Percentiles rank a stretch among this genome's conserved stretches.
phyloP scores from a whole-genome alignment of 352 stramenopile species.

The Globisporangium middletonii region DNA sequence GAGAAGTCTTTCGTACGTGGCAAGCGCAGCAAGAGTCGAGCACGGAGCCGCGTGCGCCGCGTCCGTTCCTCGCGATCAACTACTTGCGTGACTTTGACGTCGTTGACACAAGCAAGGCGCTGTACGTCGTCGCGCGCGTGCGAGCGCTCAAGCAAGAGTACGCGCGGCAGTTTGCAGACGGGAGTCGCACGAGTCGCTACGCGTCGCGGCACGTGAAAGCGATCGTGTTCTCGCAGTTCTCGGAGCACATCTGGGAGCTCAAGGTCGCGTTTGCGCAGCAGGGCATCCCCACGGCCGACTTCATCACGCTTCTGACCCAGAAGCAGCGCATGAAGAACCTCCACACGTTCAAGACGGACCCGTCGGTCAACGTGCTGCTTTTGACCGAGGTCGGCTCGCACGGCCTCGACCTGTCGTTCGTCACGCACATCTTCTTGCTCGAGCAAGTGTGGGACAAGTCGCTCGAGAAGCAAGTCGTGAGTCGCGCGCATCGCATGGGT shows the following conservation, averaged over 20 bases:
- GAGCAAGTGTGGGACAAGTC: constrained; percentile 96
- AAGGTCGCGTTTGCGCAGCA: constrained; percentile 72
- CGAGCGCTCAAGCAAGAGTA: constrained; percentile 57
- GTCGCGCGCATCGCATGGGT: constrained; percentile 95
- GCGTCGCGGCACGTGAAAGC: constrained; percentile 43
- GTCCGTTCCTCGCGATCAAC: constrained; percentile 15
- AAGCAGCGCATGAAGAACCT: constrained; percentile 49
- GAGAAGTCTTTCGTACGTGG: constrained; percentile 2
- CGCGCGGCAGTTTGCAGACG: constrained; percentile 11
- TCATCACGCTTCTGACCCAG: constrained; percentile 44
- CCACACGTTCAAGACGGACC: constrained; percentile 46
- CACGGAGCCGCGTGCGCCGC: constrained; percentile 2
- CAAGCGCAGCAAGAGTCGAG: neutral
- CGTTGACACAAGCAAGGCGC: constrained; percentile 65
- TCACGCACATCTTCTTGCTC: constrained; percentile 97
- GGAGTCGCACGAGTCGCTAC: constrained; percentile 1
- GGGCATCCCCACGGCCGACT: constrained; percentile 50
- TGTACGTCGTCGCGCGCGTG: constrained; percentile 64
- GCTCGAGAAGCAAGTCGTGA: constrained; percentile 94
- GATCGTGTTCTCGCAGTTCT: constrained; percentile 84
- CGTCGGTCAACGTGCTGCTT: constrained; percentile 88
- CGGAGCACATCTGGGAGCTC: constrained; percentile 70
- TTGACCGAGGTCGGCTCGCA: constrained; percentile 92
- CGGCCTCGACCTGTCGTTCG: constrained; percentile 96
- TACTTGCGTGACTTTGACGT: constrained; percentile 26